A percentile compares a stretch with the other conserved stretches of the same genome.
Conservation (phyloP, 2,329 filamentous ascomycete genomes). For the Fusarium luffae region DNA sequence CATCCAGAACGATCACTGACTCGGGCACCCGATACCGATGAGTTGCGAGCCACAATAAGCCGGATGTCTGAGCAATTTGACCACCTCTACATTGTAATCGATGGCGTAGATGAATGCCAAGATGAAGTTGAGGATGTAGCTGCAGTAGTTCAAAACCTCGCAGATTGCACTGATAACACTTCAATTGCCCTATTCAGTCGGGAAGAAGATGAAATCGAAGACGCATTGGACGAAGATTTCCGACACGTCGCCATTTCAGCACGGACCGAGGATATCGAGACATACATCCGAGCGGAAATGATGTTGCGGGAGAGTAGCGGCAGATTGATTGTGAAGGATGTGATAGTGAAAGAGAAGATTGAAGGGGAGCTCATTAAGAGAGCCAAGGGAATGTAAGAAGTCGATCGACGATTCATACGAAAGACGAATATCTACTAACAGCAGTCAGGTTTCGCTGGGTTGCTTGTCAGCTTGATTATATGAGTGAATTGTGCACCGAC, state of each 20-base stretch:
- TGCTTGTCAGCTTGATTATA: conserved; percentile 28
- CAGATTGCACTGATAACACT: background rate
- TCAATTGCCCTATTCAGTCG: conserved; percentile 16
- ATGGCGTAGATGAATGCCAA: conserved; percentile 5
- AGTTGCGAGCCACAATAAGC: background rate
- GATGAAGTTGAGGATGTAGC: background rate
- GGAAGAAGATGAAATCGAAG: conserved; percentile 5
- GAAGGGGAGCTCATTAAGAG: background rate
- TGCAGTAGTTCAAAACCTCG: background rate
- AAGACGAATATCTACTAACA: background rate
- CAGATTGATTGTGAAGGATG: background rate
- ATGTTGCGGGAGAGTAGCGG: background rate
- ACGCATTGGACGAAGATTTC: background rate
- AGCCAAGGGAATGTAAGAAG: conserved; percentile 25
- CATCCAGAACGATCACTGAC: background rate
- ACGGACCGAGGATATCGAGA: conserved; percentile 6
- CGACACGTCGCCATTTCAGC: conserved; percentile 3
- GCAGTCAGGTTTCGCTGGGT: conserved; percentile 32
- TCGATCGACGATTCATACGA: rapidly evolving
- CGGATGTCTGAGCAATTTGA: background rate
- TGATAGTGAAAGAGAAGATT: conserved; percentile 1
- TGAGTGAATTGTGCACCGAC: conserved; percentile 13
- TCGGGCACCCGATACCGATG: background rate
- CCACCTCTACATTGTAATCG: background rate
- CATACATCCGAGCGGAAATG: conserved; percentile 13